These are phyloP conservation scores for Fusarium coffeatum DNA, from an alignment of 2,329 filamentous ascomycete genomes.

Conservation along the genomic window DNA sequence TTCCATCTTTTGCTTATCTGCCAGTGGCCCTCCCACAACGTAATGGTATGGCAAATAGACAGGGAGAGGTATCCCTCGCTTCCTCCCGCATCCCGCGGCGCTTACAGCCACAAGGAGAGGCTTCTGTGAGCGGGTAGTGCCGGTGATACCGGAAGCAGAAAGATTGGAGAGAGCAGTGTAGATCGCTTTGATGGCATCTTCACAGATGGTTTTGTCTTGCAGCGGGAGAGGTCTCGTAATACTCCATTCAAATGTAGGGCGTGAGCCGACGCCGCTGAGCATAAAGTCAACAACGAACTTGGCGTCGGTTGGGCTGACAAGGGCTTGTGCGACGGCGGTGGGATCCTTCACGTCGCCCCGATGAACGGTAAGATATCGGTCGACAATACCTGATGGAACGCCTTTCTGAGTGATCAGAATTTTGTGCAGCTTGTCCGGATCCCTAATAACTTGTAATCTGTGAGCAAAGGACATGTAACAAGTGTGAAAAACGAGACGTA, in stretches of 20 bases:
- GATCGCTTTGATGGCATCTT: background rate
- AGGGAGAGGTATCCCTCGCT: background rate
- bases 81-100: background rate
- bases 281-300: background rate
- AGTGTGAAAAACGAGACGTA: background rate
- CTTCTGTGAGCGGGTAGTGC: background rate
- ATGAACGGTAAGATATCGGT: background rate
- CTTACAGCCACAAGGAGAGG: background rate
- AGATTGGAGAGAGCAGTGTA: background rate
- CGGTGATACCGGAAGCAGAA: background rate
- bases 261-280: background rate
- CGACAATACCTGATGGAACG: background rate
- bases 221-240: background rate
- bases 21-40: background rate
- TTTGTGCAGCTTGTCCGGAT: background rate
- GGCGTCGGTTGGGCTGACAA: background rate
- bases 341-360: background rate
- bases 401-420: background rate
- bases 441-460: background rate
- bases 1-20: background rate
- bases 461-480: background rate
- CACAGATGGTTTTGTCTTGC: background rate
- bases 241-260: background rate
- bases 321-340: background rate
- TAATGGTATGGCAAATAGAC: background rate